Evolutionary conservation across 495 filamentous ascomycete genomes (phyloP).

Genomic region (Penicillium cataractarum): DNA sequence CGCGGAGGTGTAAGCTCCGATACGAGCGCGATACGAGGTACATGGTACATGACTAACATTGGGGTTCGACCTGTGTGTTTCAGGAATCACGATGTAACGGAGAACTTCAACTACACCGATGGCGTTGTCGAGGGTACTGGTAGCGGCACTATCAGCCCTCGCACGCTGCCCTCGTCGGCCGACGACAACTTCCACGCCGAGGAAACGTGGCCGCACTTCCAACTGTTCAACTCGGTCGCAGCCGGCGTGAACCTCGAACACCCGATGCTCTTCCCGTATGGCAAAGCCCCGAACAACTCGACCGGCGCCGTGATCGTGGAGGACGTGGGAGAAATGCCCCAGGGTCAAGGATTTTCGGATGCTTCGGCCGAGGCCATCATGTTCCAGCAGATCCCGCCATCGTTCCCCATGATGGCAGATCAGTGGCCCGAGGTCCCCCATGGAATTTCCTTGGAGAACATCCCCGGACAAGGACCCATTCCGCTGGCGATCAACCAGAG

Average conservation of each 20-base stretch:
- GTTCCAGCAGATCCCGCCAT: constrained; percentile 41
- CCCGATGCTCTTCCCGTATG: constrained; percentile 42
- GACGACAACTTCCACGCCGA: constrained; percentile 50
- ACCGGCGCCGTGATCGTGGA: constrained; percentile 46
- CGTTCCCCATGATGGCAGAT: constrained; percentile 40
- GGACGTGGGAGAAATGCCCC: constrained; percentile 41
- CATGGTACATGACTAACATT: constrained; percentile 17
- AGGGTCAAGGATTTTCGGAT: constrained; percentile 41
- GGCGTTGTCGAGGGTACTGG: constrained; percentile 39
- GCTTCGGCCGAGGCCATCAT: constrained; percentile 36
- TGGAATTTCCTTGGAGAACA: constrained; percentile 26
- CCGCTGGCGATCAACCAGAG: constrained; percentile 33
- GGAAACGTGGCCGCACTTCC: constrained; percentile 48
- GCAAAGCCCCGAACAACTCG: constrained; percentile 34
- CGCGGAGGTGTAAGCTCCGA: background rate
- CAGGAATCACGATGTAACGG: constrained; percentile 38
- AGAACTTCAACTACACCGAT: constrained; percentile 38
- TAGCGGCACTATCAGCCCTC: constrained; percentile 47
- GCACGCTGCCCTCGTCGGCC: constrained; percentile 46
- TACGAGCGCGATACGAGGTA: background rate
- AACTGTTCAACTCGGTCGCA: constrained; percentile 42
- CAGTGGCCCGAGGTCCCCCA: constrained; percentile 36
- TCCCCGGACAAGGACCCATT: constrained; percentile 26
- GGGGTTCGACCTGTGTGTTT: constrained; percentile 18
- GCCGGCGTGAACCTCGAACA: constrained; percentile 43